Base-by-base conservation (phyloP, 768 basidiomycete species). In the Leccinum rimulosum region DNA sequence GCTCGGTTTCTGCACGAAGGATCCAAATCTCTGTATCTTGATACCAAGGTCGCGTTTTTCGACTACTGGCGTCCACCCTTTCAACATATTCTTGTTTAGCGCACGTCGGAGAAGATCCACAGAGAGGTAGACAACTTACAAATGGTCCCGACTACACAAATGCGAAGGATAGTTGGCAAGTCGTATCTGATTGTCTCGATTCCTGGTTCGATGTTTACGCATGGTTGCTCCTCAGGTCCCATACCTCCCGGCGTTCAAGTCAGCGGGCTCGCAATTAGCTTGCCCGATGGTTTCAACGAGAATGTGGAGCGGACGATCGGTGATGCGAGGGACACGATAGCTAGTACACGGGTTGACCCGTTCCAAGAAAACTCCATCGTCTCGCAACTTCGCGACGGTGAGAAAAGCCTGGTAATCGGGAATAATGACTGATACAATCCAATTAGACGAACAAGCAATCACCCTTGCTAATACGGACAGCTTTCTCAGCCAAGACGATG, bases 31-130 rank as follows among this genome's bases (percentile, higher is more conserved):
- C 1, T 60, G 10, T 64, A 11, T 8, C 30, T 36, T 25, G 0
- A 43, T 1, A 61, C 63, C 17, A 52, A 12, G 53, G 63, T 61
- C 27, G 7, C 30, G 0, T 35, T 31, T 6, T 10, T 50, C 17
- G 0, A 12, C 3, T 9, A 19, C 40, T 19, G n/a, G 8, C 2
- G 17, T 19, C 1, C 15, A 17, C 7, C 17, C 3, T 9, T 15
- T 9, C 25, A 10, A 25, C n/a, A 3, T 25, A 31, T 17, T 17
- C 17, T 7, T n/a, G 6, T 27, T n/a, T 14, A 66, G 64, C 15
- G 19, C 0, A 65, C 49, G 4, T 65, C 64, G 0, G 64, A 66
- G 50, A 54, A 5, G 19, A 45, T 45, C 43, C 43, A 45, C 9
- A 19, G 43, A 19, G 43, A 19, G 2, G 43, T 8, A 11, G 4